Base-by-base conservation (phyloP, 2,329 filamentous ascomycete species). In the Neofusicoccum ribis region DNA sequence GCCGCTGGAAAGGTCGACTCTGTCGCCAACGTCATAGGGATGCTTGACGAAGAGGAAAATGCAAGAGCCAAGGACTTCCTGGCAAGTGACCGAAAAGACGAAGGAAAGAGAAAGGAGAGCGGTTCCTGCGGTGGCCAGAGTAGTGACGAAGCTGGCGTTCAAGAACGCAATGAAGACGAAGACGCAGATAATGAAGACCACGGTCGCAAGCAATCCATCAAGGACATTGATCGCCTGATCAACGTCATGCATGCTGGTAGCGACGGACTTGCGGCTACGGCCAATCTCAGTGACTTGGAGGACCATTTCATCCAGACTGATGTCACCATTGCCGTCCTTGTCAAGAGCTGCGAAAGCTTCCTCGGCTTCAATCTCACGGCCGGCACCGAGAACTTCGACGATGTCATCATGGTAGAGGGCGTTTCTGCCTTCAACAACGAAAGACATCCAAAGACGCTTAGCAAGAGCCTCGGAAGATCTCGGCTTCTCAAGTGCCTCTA, bases 41-140 rank as follows among this genome's bases (percentile, higher is more conserved):
- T 99, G 95, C 83, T 99, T 99, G 82, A 98, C 92, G 73, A 99
- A 99, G 1, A 99, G 82, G 82, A 99, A 99, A 73, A 99, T 97
- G 82, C 94, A 98, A 43, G 93, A 97, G 73, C 94, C 94, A n/a
- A 99, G 86, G 68, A 99, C 91, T 78, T 99, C 95, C 78, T 97
- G 93, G 3, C 90, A 89, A 1, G 93, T 97, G 64, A 90, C 90
- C 27, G 93, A 89, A 77, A 99, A 98, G 71, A 97, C 90, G 80
- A 99, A 99, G 3, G 94, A 97, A n/a, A 98, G 83, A 5, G 94
- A 98, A 9, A 99, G 87, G 47, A 99, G 85, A 0, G 95, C 90
- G 1, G 95, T 97, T 68, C 94, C 94, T 58, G 93, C 92, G 9
- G 93, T 96, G 4, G 93, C 90, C 44, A 97, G 85, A 5, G 92